Evolutionary conservation across 164 flowering plant species (phyloP).

Genomic region (Vitis rupestris): DNA sequence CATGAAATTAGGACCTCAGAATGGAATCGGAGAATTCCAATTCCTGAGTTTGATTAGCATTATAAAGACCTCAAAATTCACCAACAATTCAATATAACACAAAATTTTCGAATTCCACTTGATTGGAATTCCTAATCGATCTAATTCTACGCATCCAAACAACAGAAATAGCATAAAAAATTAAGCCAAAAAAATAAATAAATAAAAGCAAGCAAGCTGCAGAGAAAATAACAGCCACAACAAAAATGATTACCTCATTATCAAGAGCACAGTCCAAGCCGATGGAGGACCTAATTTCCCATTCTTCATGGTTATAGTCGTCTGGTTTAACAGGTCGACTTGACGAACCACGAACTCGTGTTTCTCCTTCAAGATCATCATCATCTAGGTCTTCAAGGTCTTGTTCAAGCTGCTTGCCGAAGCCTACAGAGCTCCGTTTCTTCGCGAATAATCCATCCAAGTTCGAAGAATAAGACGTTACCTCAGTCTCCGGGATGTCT

Average conservation of each 20-base stretch:
- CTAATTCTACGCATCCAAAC: too few relatives aligned
- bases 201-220: neutral
- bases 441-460: conserved; percentile 20
- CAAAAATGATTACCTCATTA: conserved; percentile 52
- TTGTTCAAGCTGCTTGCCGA: conserved; percentile 12
- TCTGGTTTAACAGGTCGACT: conserved; percentile 14
- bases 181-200: neutral
- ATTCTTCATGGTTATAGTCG: conserved; percentile 49
- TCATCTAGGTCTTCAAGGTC: conserved; percentile 35
- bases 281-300: conserved; percentile 62
- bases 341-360: conserved; percentile 12
- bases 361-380: conserved; percentile 29
- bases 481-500: conserved; percentile 18
- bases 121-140: too few relatives aligned
- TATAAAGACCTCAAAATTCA: neutral
- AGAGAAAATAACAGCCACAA: too few relatives aligned
- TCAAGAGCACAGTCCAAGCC: conserved; percentile 83
- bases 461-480: conserved; percentile 20
- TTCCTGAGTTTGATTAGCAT: too few relatives aligned
- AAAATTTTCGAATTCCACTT: neutral
- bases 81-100: neutral
- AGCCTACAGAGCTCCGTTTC: neutral
- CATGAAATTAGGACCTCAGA: too few relatives aligned
- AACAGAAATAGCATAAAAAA: too few relatives aligned
- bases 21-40: too few relatives aligned